These are phyloP conservation scores for Aspergillus mulundensis DNA, from an alignment of 495 filamentous ascomycete species.

Conservation along the genomic window DNA sequence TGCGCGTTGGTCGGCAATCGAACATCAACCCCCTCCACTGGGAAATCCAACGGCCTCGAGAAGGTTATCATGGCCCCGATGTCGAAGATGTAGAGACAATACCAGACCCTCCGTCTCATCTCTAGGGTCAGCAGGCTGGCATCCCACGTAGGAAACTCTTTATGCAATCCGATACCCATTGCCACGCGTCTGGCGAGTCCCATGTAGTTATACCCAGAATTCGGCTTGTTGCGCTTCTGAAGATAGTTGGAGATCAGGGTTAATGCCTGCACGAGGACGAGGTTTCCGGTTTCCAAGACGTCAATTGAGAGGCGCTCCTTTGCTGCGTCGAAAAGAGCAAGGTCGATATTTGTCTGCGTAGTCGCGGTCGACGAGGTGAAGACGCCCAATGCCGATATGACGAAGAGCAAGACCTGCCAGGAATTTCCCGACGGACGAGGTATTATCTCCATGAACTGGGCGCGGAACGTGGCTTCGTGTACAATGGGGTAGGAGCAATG, in stretches of 20 bases:
- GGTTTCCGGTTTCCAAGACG: constrained; percentile 19
- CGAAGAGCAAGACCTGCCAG: constrained; percentile 19
- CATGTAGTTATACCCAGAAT: constrained; percentile 22
- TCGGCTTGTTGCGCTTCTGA: constrained; percentile 22
- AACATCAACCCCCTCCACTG: constrained; percentile 16
- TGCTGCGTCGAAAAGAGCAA: constrained; percentile 18
- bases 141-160: constrained; percentile 16
- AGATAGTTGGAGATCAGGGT: constrained; percentile 19
- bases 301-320: constrained; percentile 20
- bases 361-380: constrained; percentile 12
- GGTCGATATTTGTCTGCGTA: constrained; percentile 2
- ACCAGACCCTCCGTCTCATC: constrained; percentile 18
- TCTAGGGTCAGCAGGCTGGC: constrained; percentile 9
- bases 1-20: constrained; percentile 19
- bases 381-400: constrained; percentile 15
- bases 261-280: constrained; percentile 18
- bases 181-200: constrained; percentile 21
- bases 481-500: constrained; percentile 21
- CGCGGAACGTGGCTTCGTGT: constrained; percentile 23
- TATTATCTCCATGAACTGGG: constrained; percentile 21
- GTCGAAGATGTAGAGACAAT: constrained; percentile 22
- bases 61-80: constrained; percentile 20
- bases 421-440: constrained; percentile 14
- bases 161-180: constrained; percentile 22
- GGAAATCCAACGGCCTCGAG: constrained; percentile 20